These are phyloP conservation scores for Saccharum hybrid DNA, from an alignment of 202 grass and related monocot species.

Conservation along the genomic window DNA sequence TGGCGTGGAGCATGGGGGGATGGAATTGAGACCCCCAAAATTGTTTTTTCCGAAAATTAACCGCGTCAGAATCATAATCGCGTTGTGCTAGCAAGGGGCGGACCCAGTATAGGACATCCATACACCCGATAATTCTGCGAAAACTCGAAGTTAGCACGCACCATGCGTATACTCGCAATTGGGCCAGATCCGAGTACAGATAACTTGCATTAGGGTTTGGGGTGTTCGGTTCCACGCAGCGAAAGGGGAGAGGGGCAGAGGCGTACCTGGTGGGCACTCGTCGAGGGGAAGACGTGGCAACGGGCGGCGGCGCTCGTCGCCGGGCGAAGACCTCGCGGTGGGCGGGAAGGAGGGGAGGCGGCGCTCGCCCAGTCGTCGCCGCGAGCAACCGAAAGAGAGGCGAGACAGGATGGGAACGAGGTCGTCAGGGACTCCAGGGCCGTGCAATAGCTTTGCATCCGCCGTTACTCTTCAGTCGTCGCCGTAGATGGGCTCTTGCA, in stretches of 20 bases:
- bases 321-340: background rate
- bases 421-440: background rate
- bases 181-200: background rate
- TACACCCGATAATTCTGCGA: background rate
- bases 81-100: too few species aligned
- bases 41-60: background rate
- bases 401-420: background rate
- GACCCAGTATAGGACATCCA: too few species aligned
- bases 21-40: background rate
- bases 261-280: background rate
- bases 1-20: background rate
- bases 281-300: background rate
- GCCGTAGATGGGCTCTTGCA: background rate
- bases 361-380: slow-evolving; percentile 10
- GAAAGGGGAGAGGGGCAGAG: background rate
- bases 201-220: slow-evolving; percentile 4
- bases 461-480: background rate
- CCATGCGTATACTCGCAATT: background rate
- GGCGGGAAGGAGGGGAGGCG: background rate
- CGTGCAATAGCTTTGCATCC: background rate
- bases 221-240: background rate
- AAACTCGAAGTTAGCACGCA: background rate
- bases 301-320: background rate
- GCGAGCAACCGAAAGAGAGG: background rate
- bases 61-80: background rate